Percentiles rank a stretch among this genome's conserved stretches.
Evolutionary conservation across 2,329 filamentous ascomycete species (phyloP).

Genomic region (Fusarium nisikadoi): DNA sequence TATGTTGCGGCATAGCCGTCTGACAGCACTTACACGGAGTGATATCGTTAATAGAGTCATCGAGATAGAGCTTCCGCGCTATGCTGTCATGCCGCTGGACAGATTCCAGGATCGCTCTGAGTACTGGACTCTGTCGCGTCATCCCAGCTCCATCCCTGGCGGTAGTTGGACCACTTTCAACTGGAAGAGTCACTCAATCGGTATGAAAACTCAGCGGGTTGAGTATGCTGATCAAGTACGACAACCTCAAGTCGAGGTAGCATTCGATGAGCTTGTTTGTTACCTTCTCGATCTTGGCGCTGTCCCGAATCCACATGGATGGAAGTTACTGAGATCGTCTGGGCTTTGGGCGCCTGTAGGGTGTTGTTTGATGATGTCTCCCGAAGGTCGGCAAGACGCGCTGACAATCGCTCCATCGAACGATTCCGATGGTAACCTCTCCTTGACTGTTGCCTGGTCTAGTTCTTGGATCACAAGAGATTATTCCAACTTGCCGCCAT

Average conservation of each 20-base stretch:
- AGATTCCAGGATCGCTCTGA: conserved; percentile 62
- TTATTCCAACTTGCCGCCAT: conserved; percentile 64
- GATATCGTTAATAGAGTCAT: conserved; percentile 74
- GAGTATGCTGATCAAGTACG: conserved; percentile 69
- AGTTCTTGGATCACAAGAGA: conserved; percentile 64
- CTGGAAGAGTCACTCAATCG: conserved; percentile 72
- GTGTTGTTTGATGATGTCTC: conserved; percentile 65
- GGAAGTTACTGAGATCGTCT: conserved; percentile 65
- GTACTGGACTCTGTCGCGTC: conserved; percentile 67
- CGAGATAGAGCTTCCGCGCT: conserved; percentile 72
- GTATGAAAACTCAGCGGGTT: conserved; percentile 69
- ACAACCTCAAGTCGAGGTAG: conserved; percentile 63
- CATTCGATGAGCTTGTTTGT: conserved; percentile 68
- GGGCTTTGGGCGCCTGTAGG: conserved; percentile 71
- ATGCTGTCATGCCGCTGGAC: conserved; percentile 70
- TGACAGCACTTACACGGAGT: conserved; percentile 69
- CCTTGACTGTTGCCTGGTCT: conserved; percentile 66
- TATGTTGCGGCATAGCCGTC: conserved; percentile 65
- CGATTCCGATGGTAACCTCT: conserved; percentile 70
- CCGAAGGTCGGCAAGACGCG: conserved; percentile 60
- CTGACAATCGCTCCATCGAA: conserved; percentile 65
- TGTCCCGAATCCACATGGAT: conserved; percentile 67
- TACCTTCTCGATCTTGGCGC: conserved; percentile 73
- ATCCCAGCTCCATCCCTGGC: conserved; percentile 65
- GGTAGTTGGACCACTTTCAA: conserved; percentile 74